These are phyloP conservation scores for Piper longum DNA, from an alignment of 164 flowering plant species.

Conservation along the genomic window DNA sequence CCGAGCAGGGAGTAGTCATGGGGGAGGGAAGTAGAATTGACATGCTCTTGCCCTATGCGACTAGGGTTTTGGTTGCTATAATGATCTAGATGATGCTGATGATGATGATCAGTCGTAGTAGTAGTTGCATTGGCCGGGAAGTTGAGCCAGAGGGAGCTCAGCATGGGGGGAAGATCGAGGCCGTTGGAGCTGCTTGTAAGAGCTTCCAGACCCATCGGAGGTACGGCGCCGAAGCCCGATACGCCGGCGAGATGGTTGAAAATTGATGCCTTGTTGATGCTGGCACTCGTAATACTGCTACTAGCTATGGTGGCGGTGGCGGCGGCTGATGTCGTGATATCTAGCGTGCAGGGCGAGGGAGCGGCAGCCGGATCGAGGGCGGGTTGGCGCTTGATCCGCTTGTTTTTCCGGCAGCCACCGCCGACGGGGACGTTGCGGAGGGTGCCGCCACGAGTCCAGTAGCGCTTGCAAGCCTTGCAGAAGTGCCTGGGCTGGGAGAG, in stretches of 20 bases:
- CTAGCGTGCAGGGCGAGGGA: slow-evolving; percentile 1
- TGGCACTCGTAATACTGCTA: slow-evolving; percentile 4
- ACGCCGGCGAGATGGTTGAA: slow-evolving; percentile 22
- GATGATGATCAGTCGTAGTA: slow-evolving; percentile 2
- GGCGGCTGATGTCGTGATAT: not conserved
- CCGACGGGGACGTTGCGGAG: slow-evolving; percentile 77
- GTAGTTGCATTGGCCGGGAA: slow-evolving; percentile 19
- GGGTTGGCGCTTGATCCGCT: slow-evolving; percentile 37
- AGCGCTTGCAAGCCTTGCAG: slow-evolving; percentile 77
- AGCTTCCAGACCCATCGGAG: not conserved
- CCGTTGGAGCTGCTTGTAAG: slow-evolving; percentile 9
- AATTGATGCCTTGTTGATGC: slow-evolving; percentile 11
- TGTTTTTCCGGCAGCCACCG: slow-evolving; percentile 67
- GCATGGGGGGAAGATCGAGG: slow-evolving; percentile 21
- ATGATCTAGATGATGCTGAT: slow-evolving; percentile 6
- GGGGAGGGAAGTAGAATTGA: slow-evolving; percentile 22
- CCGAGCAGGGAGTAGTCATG: slow-evolving; percentile 29
- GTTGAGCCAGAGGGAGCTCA: slow-evolving; percentile 37
- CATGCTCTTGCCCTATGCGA: slow-evolving; percentile 16
- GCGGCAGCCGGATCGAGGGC: not conserved
- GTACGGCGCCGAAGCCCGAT: slow-evolving; percentile 15
- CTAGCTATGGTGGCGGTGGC: slow-evolving; percentile 7
- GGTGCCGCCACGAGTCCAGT: slow-evolving; percentile 84
- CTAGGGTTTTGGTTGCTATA: slow-evolving; percentile 7
- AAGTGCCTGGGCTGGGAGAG: slow-evolving; percentile 74